Conservation (phyloP, 192 early-diverging fungal genomes). For the Backusella psychrophila region DNA sequence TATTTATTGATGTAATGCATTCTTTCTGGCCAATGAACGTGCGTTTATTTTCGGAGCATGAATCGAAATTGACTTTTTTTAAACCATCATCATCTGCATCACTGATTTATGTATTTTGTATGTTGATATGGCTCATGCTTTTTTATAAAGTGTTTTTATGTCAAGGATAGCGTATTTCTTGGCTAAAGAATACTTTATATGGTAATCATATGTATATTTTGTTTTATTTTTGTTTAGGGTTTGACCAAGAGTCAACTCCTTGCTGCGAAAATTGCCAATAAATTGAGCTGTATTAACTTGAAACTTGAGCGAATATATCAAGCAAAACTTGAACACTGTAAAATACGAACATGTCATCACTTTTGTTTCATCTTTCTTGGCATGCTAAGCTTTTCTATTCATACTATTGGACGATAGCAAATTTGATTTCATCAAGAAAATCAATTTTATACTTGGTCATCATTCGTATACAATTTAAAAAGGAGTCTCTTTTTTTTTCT, state of each 20-base stretch:
- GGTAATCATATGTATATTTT: neutral
- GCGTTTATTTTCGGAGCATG: neutral
- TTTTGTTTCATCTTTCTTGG: slow-evolving; percentile 3
- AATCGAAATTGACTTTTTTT: neutral
- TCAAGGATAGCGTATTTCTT: neutral
- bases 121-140: neutral
- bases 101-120: neutral
- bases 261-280: neutral
- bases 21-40: neutral
- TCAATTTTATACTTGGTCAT: neutral
- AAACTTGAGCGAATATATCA: neutral
- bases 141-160: neutral
- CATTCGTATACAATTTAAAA: neutral
- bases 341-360: neutral
- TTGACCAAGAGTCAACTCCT: neutral
- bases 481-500: neutral
- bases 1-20: neutral
- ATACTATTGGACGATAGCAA: neutral
- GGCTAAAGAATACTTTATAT: neutral
- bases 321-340: neutral
- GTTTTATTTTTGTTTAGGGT: neutral
- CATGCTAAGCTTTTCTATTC: neutral
- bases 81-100: neutral
- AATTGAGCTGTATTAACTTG: neutral
- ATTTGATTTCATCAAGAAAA: neutral